Evolutionary conservation across 148 eudicot species (phyloP), one percentile per base, ranked within the genome.

Genomic region (Oxyria digyna): DNA sequence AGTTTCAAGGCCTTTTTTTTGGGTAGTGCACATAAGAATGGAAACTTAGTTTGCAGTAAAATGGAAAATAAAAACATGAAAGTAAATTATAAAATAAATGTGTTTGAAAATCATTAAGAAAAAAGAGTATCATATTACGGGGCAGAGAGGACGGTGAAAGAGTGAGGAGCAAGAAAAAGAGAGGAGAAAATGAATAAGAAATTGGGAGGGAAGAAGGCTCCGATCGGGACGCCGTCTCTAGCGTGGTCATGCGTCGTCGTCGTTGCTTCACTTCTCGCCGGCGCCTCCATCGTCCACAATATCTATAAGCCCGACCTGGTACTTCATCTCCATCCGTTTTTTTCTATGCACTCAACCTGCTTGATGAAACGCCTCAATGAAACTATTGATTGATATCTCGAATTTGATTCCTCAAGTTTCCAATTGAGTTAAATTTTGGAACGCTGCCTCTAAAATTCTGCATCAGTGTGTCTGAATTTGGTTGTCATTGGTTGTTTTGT

Each of bases 231-330:
- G 7, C 97, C 97, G 75, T 91, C 96, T 54, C 33, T 91, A 78
- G 96, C 76, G 1, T 79, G 84, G 90, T 91, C 97, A 14, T 63
- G 74, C 62, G 85, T 71, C 42, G 92, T 91, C 70, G 97, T 88
- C 40, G 79, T 88, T 1, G 76, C 71, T 18, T 87, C 92, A 14
- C 89, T 89, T 14, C 88, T 89, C 37, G 79, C 85, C 69, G 96
- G 96, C 3, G 97, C 97, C 42, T 92, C 97, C 70, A 41, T 92
- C 49, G 93, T 92, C 45, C 97, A 92, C 81, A 92, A 91, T 72
- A 70, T 89, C 74, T 89, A 74, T 71, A 91, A 91, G 76, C 97
- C 96, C 41, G 79, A 87, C 62, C 73, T 90, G 79, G 96, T 89
- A 73, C 18, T 6, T 14, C 33, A 6, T 4, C 15, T 12, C 62